Conservation (phyloP, 345 rosid genomes). For the Aquilaria sinensis region DNA sequence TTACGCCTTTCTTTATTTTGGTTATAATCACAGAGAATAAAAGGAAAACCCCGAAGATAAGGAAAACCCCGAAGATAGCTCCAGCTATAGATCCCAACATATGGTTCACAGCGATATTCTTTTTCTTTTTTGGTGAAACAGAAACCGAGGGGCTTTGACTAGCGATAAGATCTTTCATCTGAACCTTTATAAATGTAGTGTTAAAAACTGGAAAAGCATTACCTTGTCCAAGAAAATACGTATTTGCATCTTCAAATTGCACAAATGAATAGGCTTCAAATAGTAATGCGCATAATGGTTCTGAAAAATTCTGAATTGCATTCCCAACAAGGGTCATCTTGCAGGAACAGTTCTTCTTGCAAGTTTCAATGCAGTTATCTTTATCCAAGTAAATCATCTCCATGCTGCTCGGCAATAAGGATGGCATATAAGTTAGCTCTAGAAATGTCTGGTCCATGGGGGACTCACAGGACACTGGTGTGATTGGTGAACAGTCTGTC, state of each 20-base stretch:
- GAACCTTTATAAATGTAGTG: background rate
- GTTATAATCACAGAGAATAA: too few relatives aligned
- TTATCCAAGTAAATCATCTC: background rate
- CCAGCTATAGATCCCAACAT: background rate
- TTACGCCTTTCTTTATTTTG: background rate
- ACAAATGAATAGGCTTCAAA: background rate
- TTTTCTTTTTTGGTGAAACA: background rate
- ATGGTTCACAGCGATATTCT: background rate
- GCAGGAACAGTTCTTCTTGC: slow-evolving; percentile 2
- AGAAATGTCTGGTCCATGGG: slow-evolving; percentile 4
- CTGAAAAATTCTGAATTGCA: background rate
- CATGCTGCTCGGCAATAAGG: background rate
- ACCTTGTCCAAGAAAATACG: too few relatives aligned
- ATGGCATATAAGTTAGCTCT: too few relatives aligned
- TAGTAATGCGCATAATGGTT: background rate
- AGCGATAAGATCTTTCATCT: background rate
- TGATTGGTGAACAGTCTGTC: slow-evolving; percentile 20
- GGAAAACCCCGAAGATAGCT: background rate
- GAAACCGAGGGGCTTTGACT: too few relatives aligned
- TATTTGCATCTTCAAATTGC: too few relatives aligned
- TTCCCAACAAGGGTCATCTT: background rate
- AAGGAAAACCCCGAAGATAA: background rate
- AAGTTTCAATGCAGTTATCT: background rate
- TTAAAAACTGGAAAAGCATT: background rate
- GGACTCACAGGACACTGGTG: slow-evolving; percentile 14